These are phyloP conservation scores for Tubosaeta sp. DNA, from an alignment of 768 basidiomycete species.

Conservation along the genomic window DNA sequence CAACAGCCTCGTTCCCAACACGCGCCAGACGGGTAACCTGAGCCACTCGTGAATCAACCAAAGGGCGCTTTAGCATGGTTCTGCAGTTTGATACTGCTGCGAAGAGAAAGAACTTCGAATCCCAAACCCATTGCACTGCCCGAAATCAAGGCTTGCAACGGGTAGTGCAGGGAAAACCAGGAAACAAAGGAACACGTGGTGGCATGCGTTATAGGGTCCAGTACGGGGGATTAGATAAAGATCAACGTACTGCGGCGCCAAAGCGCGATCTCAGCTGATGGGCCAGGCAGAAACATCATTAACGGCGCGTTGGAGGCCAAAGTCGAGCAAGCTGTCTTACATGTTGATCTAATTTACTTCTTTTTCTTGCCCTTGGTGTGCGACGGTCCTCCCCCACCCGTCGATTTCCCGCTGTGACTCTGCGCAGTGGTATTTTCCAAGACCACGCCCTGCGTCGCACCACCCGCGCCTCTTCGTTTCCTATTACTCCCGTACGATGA, in stretches of 20 bases:
- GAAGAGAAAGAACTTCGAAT: neutral
- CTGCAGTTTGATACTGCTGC: neutral
- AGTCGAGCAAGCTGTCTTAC: slow-evolving; percentile 18
- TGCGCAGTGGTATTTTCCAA: slow-evolving; percentile 22
- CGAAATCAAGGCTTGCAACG: neutral
- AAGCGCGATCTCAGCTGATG: slow-evolving; percentile 18
- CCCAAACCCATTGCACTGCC: slow-evolving; percentile 1
- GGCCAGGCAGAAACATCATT: slow-evolving; percentile 18
- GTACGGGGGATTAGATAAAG: slow-evolving; percentile 28
- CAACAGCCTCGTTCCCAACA: slow-evolving; percentile 28
- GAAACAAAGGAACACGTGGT: slow-evolving; percentile 14
- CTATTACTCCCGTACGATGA: slow-evolving; percentile 50
- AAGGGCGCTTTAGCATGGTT: slow-evolving; percentile 2
- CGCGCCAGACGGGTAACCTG: slow-evolving; percentile 17
- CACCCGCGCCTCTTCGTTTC: slow-evolving; percentile 52
- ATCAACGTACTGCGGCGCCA: slow-evolving; percentile 14
- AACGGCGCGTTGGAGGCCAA: slow-evolving; percentile 16
- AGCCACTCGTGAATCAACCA: slow-evolving; percentile 11
- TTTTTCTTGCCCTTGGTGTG: slow-evolving; percentile 63
- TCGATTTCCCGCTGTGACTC: slow-evolving; percentile 32
- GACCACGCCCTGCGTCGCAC: slow-evolving; percentile 65
- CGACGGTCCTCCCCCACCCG: slow-evolving; percentile 34
- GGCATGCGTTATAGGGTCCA: neutral
- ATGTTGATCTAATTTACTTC: slow-evolving; percentile 42
- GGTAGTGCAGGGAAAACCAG: neutral